Evolutionary conservation across 2,329 filamentous ascomycete genomes (phyloP), one percentile per base, ranked within the genome.

Genomic region (Dryadomyces quercus-mongolicae): DNA sequence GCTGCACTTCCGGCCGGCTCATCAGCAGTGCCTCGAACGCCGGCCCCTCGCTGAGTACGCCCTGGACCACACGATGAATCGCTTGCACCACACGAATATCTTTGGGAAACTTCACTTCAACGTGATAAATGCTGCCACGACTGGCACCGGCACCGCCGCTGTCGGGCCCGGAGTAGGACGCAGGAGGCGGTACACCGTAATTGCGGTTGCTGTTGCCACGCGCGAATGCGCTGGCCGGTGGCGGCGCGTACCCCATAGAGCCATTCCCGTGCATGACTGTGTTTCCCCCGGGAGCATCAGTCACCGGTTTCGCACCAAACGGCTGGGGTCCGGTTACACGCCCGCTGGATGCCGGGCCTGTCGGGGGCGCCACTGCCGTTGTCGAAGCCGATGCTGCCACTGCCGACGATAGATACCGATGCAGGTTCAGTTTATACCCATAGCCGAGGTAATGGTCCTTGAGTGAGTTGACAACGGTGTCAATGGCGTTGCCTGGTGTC

Each of bases 1-100:
- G 78, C 65, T 95, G 88, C 1, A 97, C 86, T 54, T 90, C 82
- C 0, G 86, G 81, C 18, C 88, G 77, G 51, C 84, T 85, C 93
- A 97, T 97, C 7, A 98, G 76, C 2, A 95, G 74, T 5, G 91
- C 90, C 68, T 98, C 93, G 57, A 95, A 94, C 63, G 93, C 88
- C 0, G 88, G 82, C 0, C 91, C 90, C 60, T 93, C 82, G 21
- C 82, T 80, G 9, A 96, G 72, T 0, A 97, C 74, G 2, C 79
- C 78, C 64, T 97, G 92, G 38, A 95, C 77, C 0, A 90, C 86
- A 65, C 86, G 91, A 70, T 97, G 92, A 57, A 97, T 94, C 47
- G 94, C 76, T 55, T 84, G 84, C 1, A 96, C 73, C 57, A 86
- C 85, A 59, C 82, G 85, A 51, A 95, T 78, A 61, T 96, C 86